A percentile compares a stretch with the other conserved stretches of the same genome.
Evolutionary conservation across 2,329 filamentous ascomycete genomes (phyloP).

Genomic region (Calonectria pseudoturangicola): DNA sequence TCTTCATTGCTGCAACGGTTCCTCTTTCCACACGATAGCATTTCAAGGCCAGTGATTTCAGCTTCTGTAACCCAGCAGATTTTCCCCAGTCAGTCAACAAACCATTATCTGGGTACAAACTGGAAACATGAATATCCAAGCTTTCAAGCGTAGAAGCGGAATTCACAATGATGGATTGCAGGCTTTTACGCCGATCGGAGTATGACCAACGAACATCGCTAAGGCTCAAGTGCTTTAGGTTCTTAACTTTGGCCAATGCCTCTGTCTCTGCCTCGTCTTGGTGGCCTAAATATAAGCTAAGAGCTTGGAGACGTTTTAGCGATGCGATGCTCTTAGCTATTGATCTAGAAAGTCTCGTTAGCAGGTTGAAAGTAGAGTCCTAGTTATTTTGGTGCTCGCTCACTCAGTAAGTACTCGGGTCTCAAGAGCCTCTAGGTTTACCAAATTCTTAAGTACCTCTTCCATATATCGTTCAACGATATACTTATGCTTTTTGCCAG

Average conservation of each 20-base stretch:
- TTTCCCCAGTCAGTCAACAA: constrained; percentile 30
- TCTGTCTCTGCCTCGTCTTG: background rate
- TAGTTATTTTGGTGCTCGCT: background rate
- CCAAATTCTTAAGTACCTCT: constrained; percentile 42
- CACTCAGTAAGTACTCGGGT: constrained; percentile 39
- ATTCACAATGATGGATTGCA: constrained; percentile 38
- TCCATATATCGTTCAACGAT: constrained; percentile 47
- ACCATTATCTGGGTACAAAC: background rate
- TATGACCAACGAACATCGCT: background rate
- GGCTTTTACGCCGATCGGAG: background rate
- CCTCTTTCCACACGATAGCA: background rate
- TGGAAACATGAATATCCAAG: background rate
- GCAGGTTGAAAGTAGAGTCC: background rate
- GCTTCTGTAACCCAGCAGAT: background rate
- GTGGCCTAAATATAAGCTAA: constrained; percentile 10
- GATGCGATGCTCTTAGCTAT: constrained; percentile 41
- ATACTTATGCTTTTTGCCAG: constrained; percentile 39
- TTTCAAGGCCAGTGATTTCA: constrained; percentile 40
- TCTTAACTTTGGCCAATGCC: constrained; percentile 33
- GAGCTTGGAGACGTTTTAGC: constrained; percentile 41
- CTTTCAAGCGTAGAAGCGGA: constrained; percentile 45
- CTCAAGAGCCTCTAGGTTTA: constrained; percentile 45
- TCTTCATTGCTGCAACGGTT: constrained; percentile 9
- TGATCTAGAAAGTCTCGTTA: constrained; percentile 34
- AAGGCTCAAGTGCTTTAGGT: constrained; percentile 43